A percentile compares a stretch with the other conserved stretches of the same genome.
These are phyloP conservation scores for Teunomyces atbi DNA, from an alignment of 805 yeast genomes.

Conservation along the genomic window DNA sequence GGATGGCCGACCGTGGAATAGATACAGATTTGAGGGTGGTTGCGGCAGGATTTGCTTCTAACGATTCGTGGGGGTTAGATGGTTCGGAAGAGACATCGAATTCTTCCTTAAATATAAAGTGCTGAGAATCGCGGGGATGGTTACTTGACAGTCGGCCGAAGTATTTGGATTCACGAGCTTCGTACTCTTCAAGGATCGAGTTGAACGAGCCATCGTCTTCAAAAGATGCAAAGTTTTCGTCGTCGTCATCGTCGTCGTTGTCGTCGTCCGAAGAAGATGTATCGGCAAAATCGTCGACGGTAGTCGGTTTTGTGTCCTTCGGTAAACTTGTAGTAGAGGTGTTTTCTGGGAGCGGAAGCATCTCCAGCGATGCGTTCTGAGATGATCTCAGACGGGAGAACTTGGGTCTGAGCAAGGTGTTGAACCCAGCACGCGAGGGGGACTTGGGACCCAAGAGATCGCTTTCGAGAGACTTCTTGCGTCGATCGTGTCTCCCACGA, in stretches of 20 bases:
- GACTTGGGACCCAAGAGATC: constrained; percentile 6
- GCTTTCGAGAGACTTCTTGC: constrained; percentile 7
- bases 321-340: not conserved
- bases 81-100: constrained; percentile 20
- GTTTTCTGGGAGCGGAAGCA: constrained; percentile 1
- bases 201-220: constrained; percentile 28
- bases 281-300: constrained; percentile 40
- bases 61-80: constrained; percentile 1
- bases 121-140: constrained; percentile 7
- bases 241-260: constrained; percentile 12
- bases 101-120: constrained; percentile 27
- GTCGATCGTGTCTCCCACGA: not conserved
- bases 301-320: constrained; percentile 15
- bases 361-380: not conserved
- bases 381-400: constrained; percentile 21
- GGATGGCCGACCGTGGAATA: constrained; percentile 4
- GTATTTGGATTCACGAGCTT: constrained; percentile 9
- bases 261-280: constrained; percentile 19
- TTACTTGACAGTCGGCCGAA: constrained; percentile 11
- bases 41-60: not conserved
- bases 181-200: constrained; percentile 31
- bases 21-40: constrained; percentile 2
- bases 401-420: constrained; percentile 18
- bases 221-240: constrained; percentile 13
- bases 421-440: constrained; percentile 7